Evolutionary conservation across 176 grass and related monocot species (phyloP), one percentile per base, ranked within the genome.

Genomic region (Juncus inflexus): DNA sequence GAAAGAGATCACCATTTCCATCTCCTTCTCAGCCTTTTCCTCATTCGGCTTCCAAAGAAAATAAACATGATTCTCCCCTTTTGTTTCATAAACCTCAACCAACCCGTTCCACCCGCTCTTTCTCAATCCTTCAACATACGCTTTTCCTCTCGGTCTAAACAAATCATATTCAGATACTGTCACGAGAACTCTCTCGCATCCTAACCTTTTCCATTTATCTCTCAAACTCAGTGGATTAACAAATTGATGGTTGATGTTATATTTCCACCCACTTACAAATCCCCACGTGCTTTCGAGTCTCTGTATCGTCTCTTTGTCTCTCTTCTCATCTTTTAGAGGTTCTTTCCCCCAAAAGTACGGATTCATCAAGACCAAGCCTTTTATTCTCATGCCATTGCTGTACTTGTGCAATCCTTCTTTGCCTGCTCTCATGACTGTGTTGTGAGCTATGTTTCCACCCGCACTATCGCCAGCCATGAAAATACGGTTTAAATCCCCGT

Each of bases 401-500:
- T 28, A 28, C 19, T 28, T 28, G 43, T 60, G 74, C 13, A 85
- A 57, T 3, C 43, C 43, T 47, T 47, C 43, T 47, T 47, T 47
- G 43, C 43, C 43, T 6, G 43, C 43, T 47, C 43, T 0, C 43
- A 83, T 58, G 58, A 59, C 72, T 73, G 73, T 53, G 79, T 87
- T 73, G 72, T 87, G 81, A 38, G 47, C 81, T 66, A 90, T 85
- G 69, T 86, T 86, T 43, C 64, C 82, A 57, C 82, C 82, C 0
- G 86, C 82, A 83, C 86, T 85, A 78, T 85, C 86, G 36, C 86
- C 86, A 7, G 78, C 86, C 35, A 90, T 55, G 86, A 81, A 85
- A 3, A 85, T 66, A 0, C 70, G 67, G 28, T 9, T 47, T 47
- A 47, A 5, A 9, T 47, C 9, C 43, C 43, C 43, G 9, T 47